These are phyloP conservation scores for Euphorbia neoarborescens DNA, from an alignment of 441 rosid genomes.

Conservation along the genomic window DNA sequence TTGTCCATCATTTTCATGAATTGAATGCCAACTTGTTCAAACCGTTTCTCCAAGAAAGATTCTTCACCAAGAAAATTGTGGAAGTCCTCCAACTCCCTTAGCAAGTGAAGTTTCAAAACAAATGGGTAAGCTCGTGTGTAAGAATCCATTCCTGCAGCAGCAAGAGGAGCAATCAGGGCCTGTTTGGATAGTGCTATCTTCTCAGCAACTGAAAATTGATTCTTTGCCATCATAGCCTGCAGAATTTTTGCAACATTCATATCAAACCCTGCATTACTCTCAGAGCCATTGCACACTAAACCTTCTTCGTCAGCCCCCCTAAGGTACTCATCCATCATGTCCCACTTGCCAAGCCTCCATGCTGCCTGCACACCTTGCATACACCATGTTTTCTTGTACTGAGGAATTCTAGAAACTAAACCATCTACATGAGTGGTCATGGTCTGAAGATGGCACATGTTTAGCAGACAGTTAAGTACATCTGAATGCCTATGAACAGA, in stretches of 20 bases:
- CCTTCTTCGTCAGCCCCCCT: constrained; percentile 84
- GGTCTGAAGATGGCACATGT: constrained; percentile 99
- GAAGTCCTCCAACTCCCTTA: constrained; percentile 84
- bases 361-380: constrained; percentile 99
- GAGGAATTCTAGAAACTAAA: constrained; percentile 80
- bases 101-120: constrained; percentile 88
- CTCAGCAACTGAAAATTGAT: constrained; percentile 73
- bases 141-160: constrained; percentile 99
- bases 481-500: constrained; percentile 95
- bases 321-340: constrained; percentile 96
- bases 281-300: constrained; percentile 81
- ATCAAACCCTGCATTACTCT: constrained; percentile 94
- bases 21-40: constrained; percentile 44
- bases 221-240: constrained; percentile 89
- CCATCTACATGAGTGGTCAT: constrained; percentile 98
- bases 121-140: constrained; percentile 87
- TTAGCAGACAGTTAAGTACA: constrained; percentile 84
- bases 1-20: constrained; percentile 62
- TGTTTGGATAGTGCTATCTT: constrained; percentile 82
- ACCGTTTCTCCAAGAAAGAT: constrained; percentile 83
- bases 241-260: constrained; percentile 96
- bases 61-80: constrained; percentile 57
- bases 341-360: constrained; percentile 99
- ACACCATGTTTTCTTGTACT: constrained; percentile 95
- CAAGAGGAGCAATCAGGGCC: constrained; percentile 94